These are phyloP conservation scores for Crithidia acanthocephali DNA, from an alignment of 208 protist genomes.

Conservation along the genomic window DNA sequence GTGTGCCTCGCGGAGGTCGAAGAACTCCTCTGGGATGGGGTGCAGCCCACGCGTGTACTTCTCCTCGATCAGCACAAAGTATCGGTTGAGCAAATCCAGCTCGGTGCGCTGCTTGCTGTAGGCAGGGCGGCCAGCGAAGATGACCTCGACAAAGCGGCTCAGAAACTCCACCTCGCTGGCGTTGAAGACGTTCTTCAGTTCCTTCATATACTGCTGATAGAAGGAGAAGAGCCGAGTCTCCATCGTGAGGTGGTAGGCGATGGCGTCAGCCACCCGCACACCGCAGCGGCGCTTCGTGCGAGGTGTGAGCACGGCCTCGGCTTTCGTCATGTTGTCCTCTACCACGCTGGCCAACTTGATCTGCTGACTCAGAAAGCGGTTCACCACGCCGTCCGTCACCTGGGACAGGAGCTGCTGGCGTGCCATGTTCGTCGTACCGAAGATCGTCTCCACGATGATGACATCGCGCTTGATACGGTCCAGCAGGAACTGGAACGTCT, in stretches of 20 bases:
- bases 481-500: slow-evolving; percentile 70
- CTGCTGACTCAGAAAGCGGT: slow-evolving; percentile 78
- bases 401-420: slow-evolving; percentile 80
- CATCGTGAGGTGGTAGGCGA: slow-evolving; percentile 77
- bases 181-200: slow-evolving; percentile 60
- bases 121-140: slow-evolving; percentile 54
- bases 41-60: slow-evolving; percentile 82
- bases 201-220: slow-evolving; percentile 66
- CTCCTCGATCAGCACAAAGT: slow-evolving; percentile 77
- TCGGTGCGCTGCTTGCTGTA: slow-evolving; percentile 56
- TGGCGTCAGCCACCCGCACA: slow-evolving; percentile 68
- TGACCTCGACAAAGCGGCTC: slow-evolving; percentile 54
- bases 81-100: slow-evolving; percentile 69
- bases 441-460: slow-evolving; percentile 84
- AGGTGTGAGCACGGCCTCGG: slow-evolving; percentile 65
- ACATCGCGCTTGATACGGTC: slow-evolving; percentile 77
- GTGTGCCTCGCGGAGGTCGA: slow-evolving; percentile 85
- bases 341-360: slow-evolving; percentile 79
- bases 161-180: slow-evolving; percentile 71
- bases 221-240: slow-evolving; percentile 67
- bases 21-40: slow-evolving; percentile 65
- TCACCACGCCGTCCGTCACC: slow-evolving; percentile 81
- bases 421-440: slow-evolving; percentile 74
- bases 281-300: slow-evolving; percentile 60
- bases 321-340: slow-evolving; percentile 51